A percentile compares a stretch with the other conserved stretches of the same genome.
Conservation (phyloP, 805 yeast genomes). For the Starmerella apis region DNA sequence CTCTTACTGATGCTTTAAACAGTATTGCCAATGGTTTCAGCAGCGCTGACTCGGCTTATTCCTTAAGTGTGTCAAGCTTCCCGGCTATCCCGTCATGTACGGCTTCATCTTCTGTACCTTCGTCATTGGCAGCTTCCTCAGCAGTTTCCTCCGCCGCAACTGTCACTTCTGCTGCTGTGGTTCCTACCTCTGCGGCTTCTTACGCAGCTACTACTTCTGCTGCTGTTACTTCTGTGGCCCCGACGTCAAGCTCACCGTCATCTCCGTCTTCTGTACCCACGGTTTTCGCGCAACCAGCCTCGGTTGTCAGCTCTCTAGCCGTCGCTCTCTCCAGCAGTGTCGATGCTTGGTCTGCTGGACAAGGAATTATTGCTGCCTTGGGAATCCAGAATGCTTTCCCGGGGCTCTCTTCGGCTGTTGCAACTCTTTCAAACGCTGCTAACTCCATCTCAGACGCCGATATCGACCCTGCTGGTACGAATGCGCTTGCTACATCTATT, state of each 20-base stretch:
- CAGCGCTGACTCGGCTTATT: slow-evolving; percentile 7
- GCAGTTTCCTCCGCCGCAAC: not conserved
- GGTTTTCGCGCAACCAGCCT: slow-evolving; percentile 15
- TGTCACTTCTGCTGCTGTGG: not conserved
- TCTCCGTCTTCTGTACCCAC: too few species aligned
- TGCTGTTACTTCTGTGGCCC: too few species aligned
- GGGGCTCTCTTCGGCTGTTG: slow-evolving; percentile 20
- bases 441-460: slow-evolving; percentile 13
- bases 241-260: too few species aligned
- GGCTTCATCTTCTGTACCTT: not conserved
- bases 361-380: slow-evolving; percentile 27
- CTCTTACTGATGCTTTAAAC: slow-evolving; percentile 2
- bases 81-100: slow-evolving; percentile 11
- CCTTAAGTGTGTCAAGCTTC: slow-evolving; percentile 10
- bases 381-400: slow-evolving; percentile 7
- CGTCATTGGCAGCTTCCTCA: not conserved
- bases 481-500: slow-evolving; percentile 17
- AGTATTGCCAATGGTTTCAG: slow-evolving; percentile 3
- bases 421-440: slow-evolving; percentile 13
- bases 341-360: slow-evolving; percentile 10
- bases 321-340: slow-evolving; percentile 9
- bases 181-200: not conserved
- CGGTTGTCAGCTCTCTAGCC: slow-evolving; percentile 16
- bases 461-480: slow-evolving; percentile 10
- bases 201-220: too few species aligned